Percentiles rank a stretch among this genome's conserved stretches.
phyloP scores from a whole-genome alignment of 2,329 filamentous ascomycete species.

The Didymosphaeria variabile region DNA sequence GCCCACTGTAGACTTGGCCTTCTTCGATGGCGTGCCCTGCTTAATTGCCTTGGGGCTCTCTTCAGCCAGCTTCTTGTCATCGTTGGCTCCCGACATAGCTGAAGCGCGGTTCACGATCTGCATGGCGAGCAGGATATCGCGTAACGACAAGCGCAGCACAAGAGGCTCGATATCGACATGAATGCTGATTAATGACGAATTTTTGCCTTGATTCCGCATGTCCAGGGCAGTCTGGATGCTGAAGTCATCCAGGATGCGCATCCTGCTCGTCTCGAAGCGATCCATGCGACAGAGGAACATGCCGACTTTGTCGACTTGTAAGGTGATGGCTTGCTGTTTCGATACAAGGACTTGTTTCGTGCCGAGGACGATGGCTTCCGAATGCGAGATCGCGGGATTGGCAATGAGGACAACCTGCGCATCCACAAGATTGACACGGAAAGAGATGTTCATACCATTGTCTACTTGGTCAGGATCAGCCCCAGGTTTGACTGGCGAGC shows the following conservation, averaged over 20 bases:
- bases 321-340: slow-evolving; percentile 90
- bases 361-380: slow-evolving; percentile 93
- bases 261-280: slow-evolving; percentile 86
- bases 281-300: slow-evolving; percentile 99
- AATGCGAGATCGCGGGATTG: slow-evolving; percentile 87
- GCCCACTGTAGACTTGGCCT: slow-evolving; percentile 59
- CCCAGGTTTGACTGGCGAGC: slow-evolving; percentile 28
- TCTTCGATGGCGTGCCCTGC: slow-evolving; percentile 58
- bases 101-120: slow-evolving; percentile 93
- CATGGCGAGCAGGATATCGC: slow-evolving; percentile 92
- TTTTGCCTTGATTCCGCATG: slow-evolving; percentile 67
- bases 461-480: slow-evolving; percentile 42
- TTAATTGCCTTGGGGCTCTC: slow-evolving; percentile 65
- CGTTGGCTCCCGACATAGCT: slow-evolving; percentile 74
- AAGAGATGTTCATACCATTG: slow-evolving; percentile 76
- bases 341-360: slow-evolving; percentile 94
- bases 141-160: slow-evolving; percentile 86
- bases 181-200: slow-evolving; percentile 75
- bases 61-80: slow-evolving; percentile 56
- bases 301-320: slow-evolving; percentile 92
- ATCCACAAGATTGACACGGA: slow-evolving; percentile 92
- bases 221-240: slow-evolving; percentile 91
- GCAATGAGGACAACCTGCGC: slow-evolving; percentile 96
- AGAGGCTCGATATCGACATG: slow-evolving; percentile 89
- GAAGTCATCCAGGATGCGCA: slow-evolving; percentile 96